Percentiles rank a stretch among this genome's conserved stretches.
phyloP scores from a whole-genome alignment of 306 rosid species.

The Potentilla sterilis region DNA sequence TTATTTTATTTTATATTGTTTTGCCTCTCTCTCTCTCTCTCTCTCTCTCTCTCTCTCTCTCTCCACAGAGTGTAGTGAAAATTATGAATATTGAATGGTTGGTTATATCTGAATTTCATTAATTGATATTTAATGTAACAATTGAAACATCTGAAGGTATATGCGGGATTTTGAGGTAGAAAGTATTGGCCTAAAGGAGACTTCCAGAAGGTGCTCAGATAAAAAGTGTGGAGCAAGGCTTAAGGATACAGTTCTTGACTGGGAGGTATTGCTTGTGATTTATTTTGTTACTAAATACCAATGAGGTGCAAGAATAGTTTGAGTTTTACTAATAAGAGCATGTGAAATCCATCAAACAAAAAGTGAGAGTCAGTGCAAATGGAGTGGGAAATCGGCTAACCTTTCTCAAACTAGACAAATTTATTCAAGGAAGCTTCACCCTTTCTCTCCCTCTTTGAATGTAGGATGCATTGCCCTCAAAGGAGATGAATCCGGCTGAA shows the following conservation, averaged over 20 bases:
- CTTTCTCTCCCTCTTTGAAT: constrained; percentile 16
- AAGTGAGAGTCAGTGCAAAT: background rate
- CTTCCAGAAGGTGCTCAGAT: constrained; percentile 77
- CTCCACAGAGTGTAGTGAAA: background rate
- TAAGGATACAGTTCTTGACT: constrained; percentile 96
- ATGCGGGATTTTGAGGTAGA: constrained; percentile 93
- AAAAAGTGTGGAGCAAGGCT: constrained; percentile 67
- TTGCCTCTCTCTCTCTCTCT: background rate
- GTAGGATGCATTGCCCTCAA: constrained; percentile 91
- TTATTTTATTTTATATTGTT: background rate
- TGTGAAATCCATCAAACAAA: background rate
- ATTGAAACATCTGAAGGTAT: constrained; percentile 34
- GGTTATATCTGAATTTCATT: background rate
- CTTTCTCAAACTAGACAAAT: background rate
- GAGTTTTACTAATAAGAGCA: background rate
- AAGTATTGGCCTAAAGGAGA: constrained; percentile 91
- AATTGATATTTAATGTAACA: constrained; percentile 24
- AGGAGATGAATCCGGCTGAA: constrained; percentile 97
- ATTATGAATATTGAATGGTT: constrained; percentile 10
- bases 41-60: constrained; percentile 9
- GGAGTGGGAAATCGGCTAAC: background rate
- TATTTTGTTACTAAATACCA: constrained; percentile 11
- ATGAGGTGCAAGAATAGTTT: background rate
- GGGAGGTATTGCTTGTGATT: constrained; percentile 69
- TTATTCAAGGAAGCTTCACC: background rate